Percentiles rank a stretch among this genome's conserved stretches.
Evolutionary conservation across 2,329 filamentous ascomycete species (phyloP).

Genomic region (Phialocephala sp.): DNA sequence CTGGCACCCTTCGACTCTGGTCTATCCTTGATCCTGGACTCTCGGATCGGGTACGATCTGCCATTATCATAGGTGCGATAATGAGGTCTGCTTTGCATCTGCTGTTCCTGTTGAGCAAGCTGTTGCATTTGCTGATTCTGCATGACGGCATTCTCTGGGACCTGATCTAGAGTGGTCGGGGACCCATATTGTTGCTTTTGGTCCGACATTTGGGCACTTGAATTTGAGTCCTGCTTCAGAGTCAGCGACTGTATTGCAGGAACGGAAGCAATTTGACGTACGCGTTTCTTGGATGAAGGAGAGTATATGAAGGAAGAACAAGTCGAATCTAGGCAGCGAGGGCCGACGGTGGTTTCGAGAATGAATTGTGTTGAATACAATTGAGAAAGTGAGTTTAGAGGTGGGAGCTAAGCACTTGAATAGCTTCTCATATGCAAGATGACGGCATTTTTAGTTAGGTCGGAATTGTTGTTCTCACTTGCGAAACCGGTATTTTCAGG

Average conservation of each 20-base stretch:
- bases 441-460: not conserved
- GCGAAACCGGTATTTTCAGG: conserved; percentile 5
- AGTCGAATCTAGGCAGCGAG: not conserved
- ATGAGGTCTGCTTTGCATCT: not conserved
- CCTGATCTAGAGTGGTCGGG: not conserved
- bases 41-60: conserved; percentile 5
- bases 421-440: not conserved
- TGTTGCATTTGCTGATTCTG: not conserved
- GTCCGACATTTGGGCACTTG: not conserved
- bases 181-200: not conserved
- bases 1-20: not conserved
- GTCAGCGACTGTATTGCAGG: not conserved
- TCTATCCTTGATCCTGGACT: conserved; percentile 10
- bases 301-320: not conserved
- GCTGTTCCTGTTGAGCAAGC: not conserved
- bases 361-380: not conserved
- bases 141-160: not conserved
- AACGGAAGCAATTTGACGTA: not conserved
- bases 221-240: not conserved
- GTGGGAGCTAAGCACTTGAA: not conserved
- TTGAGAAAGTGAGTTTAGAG: not conserved
- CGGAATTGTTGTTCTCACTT: not conserved
- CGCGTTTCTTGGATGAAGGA: not conserved
- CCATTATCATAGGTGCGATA: conserved; percentile 5
- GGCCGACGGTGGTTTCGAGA: not conserved